Conservation (phyloP, 78 protist genomes). For the Dictyostelium citrinum region DNA sequence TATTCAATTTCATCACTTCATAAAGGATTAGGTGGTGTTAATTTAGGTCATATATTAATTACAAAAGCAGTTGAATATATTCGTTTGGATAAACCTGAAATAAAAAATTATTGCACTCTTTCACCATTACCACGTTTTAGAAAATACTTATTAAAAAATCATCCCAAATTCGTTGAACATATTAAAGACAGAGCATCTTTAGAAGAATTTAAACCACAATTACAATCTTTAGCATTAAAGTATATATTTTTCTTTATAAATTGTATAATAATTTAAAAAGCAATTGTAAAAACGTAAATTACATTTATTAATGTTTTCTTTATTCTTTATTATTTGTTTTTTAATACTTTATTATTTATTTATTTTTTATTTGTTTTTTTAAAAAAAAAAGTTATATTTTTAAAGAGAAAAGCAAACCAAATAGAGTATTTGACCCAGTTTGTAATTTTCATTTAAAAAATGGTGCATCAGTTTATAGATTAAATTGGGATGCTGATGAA, state of each 20-base stretch:
- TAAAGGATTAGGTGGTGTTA: constrained; percentile 51
- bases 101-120: constrained; percentile 40
- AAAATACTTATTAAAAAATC: not conserved
- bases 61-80: constrained; percentile 42
- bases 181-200: not conserved
- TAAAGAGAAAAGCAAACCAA: constrained; percentile 37
- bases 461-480: constrained; percentile 67
- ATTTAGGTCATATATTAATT: constrained; percentile 71
- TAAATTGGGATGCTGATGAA: constrained; percentile 58
- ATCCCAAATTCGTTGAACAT: not conserved
- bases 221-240: not conserved
- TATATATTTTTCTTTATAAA: not conserved
- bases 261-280: too few species aligned
- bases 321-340: not conserved
- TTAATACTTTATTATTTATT: not conserved
- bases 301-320: not conserved
- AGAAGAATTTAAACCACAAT: not conserved
- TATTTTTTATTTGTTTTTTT: not conserved
- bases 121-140: constrained; percentile 67
- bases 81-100: not conserved
- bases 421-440: constrained; percentile 57
- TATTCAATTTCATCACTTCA: constrained; percentile 76
- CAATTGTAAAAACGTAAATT: too few species aligned
- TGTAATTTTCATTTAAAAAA: constrained; percentile 73
- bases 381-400: constrained; percentile 2